A percentile compares a stretch with the other conserved stretches of the same genome.
phyloP scores from a whole-genome alignment of 139 green algal genomes.

The Nannochloris sp. region DNA sequence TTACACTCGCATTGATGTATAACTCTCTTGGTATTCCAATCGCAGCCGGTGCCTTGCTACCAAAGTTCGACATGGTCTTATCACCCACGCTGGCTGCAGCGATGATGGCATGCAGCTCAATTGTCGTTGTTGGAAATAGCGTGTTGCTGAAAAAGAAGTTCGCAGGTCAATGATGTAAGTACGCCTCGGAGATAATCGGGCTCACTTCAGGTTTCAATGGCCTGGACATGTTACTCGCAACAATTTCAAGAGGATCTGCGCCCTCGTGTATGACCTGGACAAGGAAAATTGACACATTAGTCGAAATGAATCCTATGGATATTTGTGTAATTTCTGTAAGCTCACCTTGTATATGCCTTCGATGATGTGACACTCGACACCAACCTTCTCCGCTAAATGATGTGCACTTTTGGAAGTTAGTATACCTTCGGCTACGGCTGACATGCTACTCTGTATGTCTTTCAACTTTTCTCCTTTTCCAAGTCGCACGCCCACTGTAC shows the following conservation, averaged over 20 bases:
- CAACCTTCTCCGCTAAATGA: slow-evolving; percentile 40
- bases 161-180: background rate
- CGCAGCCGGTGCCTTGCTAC: slow-evolving; percentile 78
- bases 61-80: slow-evolving; percentile 62
- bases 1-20: slow-evolving; percentile 88
- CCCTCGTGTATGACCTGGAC: slow-evolving; percentile 31
- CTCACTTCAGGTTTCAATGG: slow-evolving; percentile 26
- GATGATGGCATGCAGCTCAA: slow-evolving; percentile 83
- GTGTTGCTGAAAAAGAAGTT: slow-evolving; percentile 52
- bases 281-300: background rate
- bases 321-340: background rate
- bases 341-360: slow-evolving; percentile 64
- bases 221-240: slow-evolving; percentile 25
- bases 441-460: slow-evolving; percentile 46
- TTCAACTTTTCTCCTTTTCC: slow-evolving; percentile 48
- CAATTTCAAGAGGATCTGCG: slow-evolving; percentile 40
- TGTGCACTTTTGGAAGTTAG: slow-evolving; percentile 53
- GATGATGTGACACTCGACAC: slow-evolving; percentile 68
- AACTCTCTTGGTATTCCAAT: slow-evolving; percentile 88
- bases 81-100: slow-evolving; percentile 69
- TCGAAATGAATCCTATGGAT: background rate
- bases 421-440: slow-evolving; percentile 70
- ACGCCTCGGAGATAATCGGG: slow-evolving; percentile 12
- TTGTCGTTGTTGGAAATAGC: slow-evolving; percentile 85
- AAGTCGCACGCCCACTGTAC: slow-evolving; percentile 46